phyloP scores from a whole-genome alignment of 192 early-diverging fungal species.

The Coemansia sp. region DNA sequence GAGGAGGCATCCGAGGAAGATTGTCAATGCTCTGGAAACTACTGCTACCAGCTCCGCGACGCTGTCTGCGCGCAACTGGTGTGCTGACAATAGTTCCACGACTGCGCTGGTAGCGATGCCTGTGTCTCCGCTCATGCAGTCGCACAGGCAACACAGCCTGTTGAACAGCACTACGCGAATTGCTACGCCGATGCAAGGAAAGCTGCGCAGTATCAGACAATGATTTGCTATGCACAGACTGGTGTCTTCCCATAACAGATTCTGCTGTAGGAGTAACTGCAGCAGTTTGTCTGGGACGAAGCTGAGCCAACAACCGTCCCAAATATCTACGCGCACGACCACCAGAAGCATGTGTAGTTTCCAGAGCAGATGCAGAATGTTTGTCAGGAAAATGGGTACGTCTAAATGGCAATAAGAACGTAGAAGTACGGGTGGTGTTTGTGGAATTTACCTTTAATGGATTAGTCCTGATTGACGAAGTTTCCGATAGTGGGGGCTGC shows the following conservation, averaged over 20 bases:
- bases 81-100: neutral
- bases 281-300: neutral
- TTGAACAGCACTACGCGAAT: neutral
- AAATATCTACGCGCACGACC: neutral
- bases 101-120: neutral
- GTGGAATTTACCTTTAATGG: conserved; percentile 16
- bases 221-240: neutral
- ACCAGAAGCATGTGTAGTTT: neutral
- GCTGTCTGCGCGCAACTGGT: neutral
- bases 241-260: neutral
- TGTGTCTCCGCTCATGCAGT: neutral
- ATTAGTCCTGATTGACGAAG: neutral
- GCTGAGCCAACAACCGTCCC: neutral
- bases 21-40: neutral
- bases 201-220: neutral
- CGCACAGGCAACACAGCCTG: neutral
- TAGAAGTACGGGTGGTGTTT: neutral
- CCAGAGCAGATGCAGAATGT: neutral
- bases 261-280: neutral
- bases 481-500: neutral
- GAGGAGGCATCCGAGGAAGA: neutral
- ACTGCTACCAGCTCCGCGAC: neutral
- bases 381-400: neutral
- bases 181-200: neutral
- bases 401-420: neutral